These are phyloP conservation scores for Talaromyces islandicus DNA, from an alignment of 2,329 filamentous ascomycete species.

Conservation along the genomic window DNA sequence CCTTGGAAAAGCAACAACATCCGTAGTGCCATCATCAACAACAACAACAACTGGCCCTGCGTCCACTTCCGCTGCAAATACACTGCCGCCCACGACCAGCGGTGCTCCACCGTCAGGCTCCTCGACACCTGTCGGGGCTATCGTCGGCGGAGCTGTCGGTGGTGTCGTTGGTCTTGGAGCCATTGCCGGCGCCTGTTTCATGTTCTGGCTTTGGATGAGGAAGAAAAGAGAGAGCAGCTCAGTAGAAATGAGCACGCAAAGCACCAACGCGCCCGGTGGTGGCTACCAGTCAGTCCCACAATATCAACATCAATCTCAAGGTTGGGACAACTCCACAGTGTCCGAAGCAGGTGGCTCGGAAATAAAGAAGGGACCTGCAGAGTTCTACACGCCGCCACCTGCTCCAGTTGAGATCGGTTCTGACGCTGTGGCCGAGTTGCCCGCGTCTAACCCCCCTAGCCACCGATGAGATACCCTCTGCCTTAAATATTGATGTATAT, in stretches of 20 bases:
- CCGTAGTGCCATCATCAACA: not conserved
- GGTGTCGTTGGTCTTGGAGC: conserved; percentile 12
- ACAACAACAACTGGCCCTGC: not conserved
- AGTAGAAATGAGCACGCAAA: not conserved
- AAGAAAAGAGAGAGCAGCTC: conserved; percentile 8
- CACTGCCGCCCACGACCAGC: not conserved
- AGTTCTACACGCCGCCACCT: not conserved
- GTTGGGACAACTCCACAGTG: not conserved
- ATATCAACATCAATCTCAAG: not conserved
- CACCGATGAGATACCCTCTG: not conserved
- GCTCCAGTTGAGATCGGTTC: not conserved
- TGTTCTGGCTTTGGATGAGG: conserved; percentile 11
- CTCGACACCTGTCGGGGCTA: conserved; percentile 8
- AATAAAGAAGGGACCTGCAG: not conserved
- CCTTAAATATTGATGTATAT: not conserved
- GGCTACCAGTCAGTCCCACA: not conserved
- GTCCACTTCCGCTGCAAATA: not conserved
- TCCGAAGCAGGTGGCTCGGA: not conserved
- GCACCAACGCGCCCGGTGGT: not conserved
- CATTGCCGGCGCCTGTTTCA: conserved; percentile 9
- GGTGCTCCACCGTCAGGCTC: not conserved
- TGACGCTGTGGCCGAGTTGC: not conserved
- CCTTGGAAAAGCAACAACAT: not conserved
- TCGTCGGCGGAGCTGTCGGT: conserved; percentile 14
- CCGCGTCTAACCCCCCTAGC: not conserved